A percentile compares a stretch with the other conserved stretches of the same genome.
phyloP scores from a whole-genome alignment of 345 rosid genomes.

The Odontarrhena argentea region DNA sequence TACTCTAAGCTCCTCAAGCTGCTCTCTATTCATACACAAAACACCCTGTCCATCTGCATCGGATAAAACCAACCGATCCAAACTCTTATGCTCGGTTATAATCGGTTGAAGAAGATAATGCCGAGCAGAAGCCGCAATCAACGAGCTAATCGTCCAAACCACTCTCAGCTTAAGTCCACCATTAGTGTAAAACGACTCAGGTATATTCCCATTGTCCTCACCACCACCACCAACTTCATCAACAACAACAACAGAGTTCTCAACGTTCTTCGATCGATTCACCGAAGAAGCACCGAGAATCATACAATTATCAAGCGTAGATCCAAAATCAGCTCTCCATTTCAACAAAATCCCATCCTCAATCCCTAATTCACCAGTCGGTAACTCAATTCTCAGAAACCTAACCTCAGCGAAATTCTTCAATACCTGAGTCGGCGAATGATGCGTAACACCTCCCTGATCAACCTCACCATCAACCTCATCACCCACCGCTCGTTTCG shows the following conservation, averaged over 20 bases:
- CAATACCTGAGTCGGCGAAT: slow-evolving; percentile 88
- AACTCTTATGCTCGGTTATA: slow-evolving; percentile 82
- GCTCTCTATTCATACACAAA: slow-evolving; percentile 58
- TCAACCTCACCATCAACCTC: slow-evolving; percentile 60
- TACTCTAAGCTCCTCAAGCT: slow-evolving; percentile 90
- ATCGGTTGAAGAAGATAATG: slow-evolving; percentile 91
- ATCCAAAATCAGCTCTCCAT: slow-evolving; percentile 97
- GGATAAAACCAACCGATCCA: slow-evolving; percentile 76
- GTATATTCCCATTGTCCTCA: slow-evolving; percentile 76
- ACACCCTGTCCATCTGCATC: slow-evolving; percentile 58
- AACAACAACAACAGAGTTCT: no score
- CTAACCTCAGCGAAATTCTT: slow-evolving; percentile 83
- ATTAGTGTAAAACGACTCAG: slow-evolving; percentile 92
- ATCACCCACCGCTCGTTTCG: slow-evolving; percentile 50
- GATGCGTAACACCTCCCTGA: slow-evolving; percentile 82
- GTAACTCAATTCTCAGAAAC: slow-evolving; percentile 76
- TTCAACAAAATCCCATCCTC: slow-evolving; percentile 79
- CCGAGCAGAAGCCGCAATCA: slow-evolving; percentile 93
- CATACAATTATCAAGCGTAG: slow-evolving; percentile 86
- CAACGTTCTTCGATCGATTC: neutral
- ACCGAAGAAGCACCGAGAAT: slow-evolving; percentile 88
- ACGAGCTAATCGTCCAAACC: slow-evolving; percentile 92
- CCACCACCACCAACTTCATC: no score
- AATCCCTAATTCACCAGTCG: slow-evolving; percentile 82
- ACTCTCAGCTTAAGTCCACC: slow-evolving; percentile 92